Percentiles rank a stretch among this genome's conserved stretches.
Evolutionary conservation across 768 basidiomycete species (phyloP).

Genomic region (Mycena vitilis): DNA sequence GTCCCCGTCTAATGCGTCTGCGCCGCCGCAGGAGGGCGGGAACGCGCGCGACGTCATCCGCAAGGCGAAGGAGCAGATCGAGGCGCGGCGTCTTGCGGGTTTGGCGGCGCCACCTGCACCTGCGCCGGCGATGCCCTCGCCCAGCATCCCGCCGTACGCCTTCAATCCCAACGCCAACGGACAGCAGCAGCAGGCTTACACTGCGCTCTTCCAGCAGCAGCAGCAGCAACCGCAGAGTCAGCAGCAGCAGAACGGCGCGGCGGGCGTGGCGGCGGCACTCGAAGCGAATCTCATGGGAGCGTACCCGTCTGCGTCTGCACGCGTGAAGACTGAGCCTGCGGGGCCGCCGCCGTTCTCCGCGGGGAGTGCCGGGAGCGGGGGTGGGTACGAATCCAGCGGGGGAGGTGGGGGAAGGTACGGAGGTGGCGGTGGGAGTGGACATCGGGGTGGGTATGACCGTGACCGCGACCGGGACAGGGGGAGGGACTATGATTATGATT

Average conservation of each 20-base stretch:
- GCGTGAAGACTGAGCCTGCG: conserved; percentile 20
- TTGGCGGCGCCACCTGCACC: not conserved
- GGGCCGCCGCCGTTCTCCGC: conserved; percentile 12
- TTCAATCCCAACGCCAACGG: conserved; percentile 2
- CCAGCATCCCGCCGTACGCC: not conserved
- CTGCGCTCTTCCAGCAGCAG: not conserved
- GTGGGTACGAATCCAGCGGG: too few relatives aligned
- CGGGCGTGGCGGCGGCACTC: conserved; percentile 19
- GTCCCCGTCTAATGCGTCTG: conserved; percentile 9
- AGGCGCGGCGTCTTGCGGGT: not conserved
- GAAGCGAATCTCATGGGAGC: conserved; percentile 19
- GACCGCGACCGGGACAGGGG: not conserved
- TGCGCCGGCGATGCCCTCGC: not conserved
- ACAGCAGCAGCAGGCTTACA: not conserved
- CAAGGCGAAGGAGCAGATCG: conserved; percentile 10
- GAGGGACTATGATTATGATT: conserved; percentile 10
- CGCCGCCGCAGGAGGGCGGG: not conserved
- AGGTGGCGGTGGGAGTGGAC: not conserved
- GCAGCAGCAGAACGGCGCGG: conserved; percentile 18
- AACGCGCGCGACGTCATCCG: not conserved
- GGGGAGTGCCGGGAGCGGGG: conserved; percentile 7
- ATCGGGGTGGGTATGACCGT: not conserved
- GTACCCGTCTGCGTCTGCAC: not conserved
- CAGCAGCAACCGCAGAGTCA: not conserved
- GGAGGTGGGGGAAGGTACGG: not conserved